Evolutionary conservation across 2,329 filamentous ascomycete species (phyloP), one percentile per base, ranked within the genome.

Genomic region (Monosporascus sp.): DNA sequence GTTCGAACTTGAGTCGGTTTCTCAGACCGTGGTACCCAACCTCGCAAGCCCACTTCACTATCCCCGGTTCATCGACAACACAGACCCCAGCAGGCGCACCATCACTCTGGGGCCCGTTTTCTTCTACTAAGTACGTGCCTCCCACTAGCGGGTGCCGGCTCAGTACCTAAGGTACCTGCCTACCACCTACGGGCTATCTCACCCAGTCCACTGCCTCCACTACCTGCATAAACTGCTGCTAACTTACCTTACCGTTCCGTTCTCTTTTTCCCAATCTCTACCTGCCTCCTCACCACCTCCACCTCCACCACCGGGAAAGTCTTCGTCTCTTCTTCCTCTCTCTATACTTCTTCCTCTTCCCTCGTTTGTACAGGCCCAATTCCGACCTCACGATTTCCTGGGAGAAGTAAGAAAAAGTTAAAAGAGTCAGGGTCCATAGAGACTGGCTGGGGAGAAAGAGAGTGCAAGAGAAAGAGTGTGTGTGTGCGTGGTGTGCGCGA

Each of bases 351-450:
- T 62, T 65, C 64, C 61, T 67, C 63, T 66, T 67, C 66, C 67
- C 65, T 63, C 64, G 43, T 46, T 46, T 46, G 43, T 60, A 63
- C 60, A 63, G 57, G 54, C 62, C 62, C 57, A 62, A 56, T 57
- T 59, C 66, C 64, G 68, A 67, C 69, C 67, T 69, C 66, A 61
- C 62, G 63, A 65, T 67, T 71, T 67, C 59, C 60, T 60, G 57
- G 55, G 52, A 55, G 31, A 35, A 35, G 31, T 14, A 35, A 35
- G 31, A 35, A 35, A 35, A 35, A 35, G 31, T 35, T 35, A 35
- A 35, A 14, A 35, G 31, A 35, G 59, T 52, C 55, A 61, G 63
- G 59, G 56, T 59, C 57, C 58, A 53, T 57, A 55, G 50, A 55
- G 52, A 48, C 49, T 55, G 51, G 48, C 49, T 55, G 51, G 39